Base-by-base conservation (phyloP, 345 rosid species). In the Corchorus olitorius region DNA sequence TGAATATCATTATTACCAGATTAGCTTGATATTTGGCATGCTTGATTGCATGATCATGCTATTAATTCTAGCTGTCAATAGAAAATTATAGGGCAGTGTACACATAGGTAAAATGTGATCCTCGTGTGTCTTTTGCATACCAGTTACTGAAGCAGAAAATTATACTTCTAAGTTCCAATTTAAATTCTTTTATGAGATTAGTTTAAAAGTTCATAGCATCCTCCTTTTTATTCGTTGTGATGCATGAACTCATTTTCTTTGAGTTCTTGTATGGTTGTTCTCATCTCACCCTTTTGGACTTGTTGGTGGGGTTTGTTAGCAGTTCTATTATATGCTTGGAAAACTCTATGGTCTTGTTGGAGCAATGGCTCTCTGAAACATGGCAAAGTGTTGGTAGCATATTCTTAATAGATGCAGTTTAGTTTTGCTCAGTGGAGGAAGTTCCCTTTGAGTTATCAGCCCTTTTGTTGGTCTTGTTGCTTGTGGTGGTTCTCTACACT, bases 1-100 rank as follows among this genome's bases (percentile, higher is more conserved):
- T 67, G 37, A 13, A 67, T 46, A 67, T 67, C 16, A 67, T 22
- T 48, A 14, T 22, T 68, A 68, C 13, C 3, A 20, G 19, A 46
- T 66, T 46, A 66, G 71, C 70, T 45, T 66, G 72, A 48, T 46
- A 68, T 13, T 68, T 37, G 7, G 39, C 55, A 2, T 46, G 39
- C 72, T 27, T 48, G 39, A 13, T 68, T 37, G 39, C 6, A 15
- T 67, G 39, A 22, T 14, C 55, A 20, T 67, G 14, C 55, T 14
- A 27, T 68, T 14, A 48, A 52, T 20, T 35, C 20, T 1, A 10
- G 55, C 19, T 13, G 55, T 15, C 20, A 27, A 14, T 46, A 20
- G 41, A 48, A 48, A 27, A 20, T 22, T 48, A 53, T 48, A 13
- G 19, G 56, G 56, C 5, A 48, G 58, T 27, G 41, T 27, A 54